Evolutionary conservation across 768 basidiomycete genomes (phyloP).

Genomic region (Termitomyces sp.): DNA sequence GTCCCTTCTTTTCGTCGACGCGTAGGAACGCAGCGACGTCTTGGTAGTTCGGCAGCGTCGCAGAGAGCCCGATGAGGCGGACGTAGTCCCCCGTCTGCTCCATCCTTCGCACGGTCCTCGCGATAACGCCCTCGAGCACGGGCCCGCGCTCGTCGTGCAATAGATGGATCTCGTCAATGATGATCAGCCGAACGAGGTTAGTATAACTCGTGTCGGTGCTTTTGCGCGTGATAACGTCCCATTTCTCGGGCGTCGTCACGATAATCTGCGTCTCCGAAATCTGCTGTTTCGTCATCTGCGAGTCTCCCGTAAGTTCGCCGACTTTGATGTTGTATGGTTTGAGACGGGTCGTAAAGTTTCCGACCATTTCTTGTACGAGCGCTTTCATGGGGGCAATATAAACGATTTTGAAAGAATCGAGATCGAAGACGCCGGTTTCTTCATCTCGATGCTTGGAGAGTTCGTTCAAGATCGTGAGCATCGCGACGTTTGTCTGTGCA

Average conservation of each 20-base stretch:
- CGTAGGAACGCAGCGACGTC: constrained; percentile 97
- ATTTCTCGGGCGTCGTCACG: constrained; percentile 98
- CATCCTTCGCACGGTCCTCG: constrained; percentile 88
- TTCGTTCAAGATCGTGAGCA: constrained; percentile 91
- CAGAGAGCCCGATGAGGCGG: constrained; percentile 90
- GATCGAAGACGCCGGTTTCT: constrained; percentile 71
- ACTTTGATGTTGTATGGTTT: constrained; percentile 70
- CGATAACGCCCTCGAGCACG: constrained; percentile 86
- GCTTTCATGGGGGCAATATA: constrained; percentile 99
- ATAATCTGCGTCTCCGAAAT: constrained; percentile 97
- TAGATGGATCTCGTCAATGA: constrained; percentile 97
- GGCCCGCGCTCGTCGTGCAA: constrained; percentile 98
- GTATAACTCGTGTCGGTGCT: constrained; percentile 96
- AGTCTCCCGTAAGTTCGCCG: constrained; percentile 94
- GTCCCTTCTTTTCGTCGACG: constrained; percentile 84
- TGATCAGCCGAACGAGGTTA: constrained; percentile 92
- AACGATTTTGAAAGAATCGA: constrained; percentile 92
- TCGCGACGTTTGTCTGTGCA: constrained; percentile 91
- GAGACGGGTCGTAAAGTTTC: constrained; percentile 84
- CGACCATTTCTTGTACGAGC: constrained; percentile 97
- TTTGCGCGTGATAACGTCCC: constrained; percentile 99
- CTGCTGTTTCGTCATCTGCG: constrained; percentile 97
- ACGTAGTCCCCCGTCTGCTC: constrained; percentile 93
- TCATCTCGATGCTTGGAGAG: constrained; percentile 85
- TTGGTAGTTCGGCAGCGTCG: constrained; percentile 97